Conservation (phyloP, 2,329 filamentous ascomycete genomes). For the Proliferodiscus dingleyae region DNA sequence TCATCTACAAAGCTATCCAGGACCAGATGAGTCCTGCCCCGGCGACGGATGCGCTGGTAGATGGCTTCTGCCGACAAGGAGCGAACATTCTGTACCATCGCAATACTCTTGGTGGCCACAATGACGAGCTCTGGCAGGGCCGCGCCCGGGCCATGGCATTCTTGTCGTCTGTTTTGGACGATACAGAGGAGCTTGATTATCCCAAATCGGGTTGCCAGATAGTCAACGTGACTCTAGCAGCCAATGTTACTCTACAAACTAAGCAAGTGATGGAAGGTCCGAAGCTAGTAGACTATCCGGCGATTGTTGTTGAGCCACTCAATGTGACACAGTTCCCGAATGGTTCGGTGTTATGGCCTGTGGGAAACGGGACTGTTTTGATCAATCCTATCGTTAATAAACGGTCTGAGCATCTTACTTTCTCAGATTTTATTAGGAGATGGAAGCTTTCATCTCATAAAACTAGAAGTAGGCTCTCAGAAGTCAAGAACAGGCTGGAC, state of each 20-base stretch:
- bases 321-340: not conserved
- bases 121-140: conserved; percentile 32
- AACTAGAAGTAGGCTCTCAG: no score
- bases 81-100: conserved; percentile 41
- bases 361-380: not conserved
- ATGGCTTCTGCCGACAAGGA: conserved; percentile 37
- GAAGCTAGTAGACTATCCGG: not conserved
- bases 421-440: no score
- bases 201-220: not conserved
- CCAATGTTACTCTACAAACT: not conserved
- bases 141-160: conserved; percentile 31
- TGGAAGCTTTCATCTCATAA: no score
- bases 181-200: not conserved
- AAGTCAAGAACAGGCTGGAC: no score
- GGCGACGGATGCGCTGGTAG: conserved; percentile 40
- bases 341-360: not conserved
- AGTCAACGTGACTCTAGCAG: conserved; percentile 3
- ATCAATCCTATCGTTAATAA: no score
- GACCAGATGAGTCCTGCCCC: conserved; percentile 42
- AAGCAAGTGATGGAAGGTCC: not conserved
- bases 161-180: conserved; percentile 16
- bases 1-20: conserved; percentile 44
- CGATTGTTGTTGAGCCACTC: not conserved
- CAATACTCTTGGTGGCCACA: conserved; percentile 40
- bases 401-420: no score